phyloP scores from a whole-genome alignment of 805 yeast species.

The Diddensiella caesifluorescens region DNA sequence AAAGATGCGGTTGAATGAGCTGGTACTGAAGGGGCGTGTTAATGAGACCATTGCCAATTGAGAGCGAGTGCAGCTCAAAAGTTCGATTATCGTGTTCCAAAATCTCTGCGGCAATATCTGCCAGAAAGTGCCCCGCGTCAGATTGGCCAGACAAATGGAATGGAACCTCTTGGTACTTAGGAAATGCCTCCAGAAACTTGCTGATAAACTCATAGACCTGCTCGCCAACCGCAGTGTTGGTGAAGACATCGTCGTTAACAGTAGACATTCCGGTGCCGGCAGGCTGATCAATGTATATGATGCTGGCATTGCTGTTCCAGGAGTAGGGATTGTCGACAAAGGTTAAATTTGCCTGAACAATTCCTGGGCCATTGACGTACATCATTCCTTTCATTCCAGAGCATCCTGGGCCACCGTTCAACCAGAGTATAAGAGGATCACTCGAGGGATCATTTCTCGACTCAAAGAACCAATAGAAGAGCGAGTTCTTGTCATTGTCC shows the following conservation, averaged over 20 bases:
- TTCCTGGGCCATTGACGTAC: conserved; percentile 88
- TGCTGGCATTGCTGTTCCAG: conserved; percentile 89
- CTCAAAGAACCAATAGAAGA: conserved; percentile 82
- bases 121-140: conserved; percentile 91
- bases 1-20: conserved; percentile 86
- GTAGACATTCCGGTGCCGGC: conserved; percentile 89
- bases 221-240: conserved; percentile 74
- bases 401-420: conserved; percentile 97
- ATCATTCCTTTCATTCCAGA: conserved; percentile 84
- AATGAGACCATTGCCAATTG: conserved; percentile 91
- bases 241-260: conserved; percentile 55
- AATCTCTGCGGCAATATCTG: conserved; percentile 61
- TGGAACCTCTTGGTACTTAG: conserved; percentile 50
- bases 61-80: conserved; percentile 65
- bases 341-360: conserved; percentile 56
- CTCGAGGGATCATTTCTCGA: conserved; percentile 80
- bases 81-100: conserved; percentile 41
- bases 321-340: conserved; percentile 79
- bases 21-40: conserved; percentile 74
- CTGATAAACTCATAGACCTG: conserved; percentile 83
- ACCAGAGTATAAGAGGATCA: conserved; percentile 87
- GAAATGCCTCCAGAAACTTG: conserved; percentile 78
- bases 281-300: conserved; percentile 90
- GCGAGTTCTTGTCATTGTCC: conserved; percentile 48
- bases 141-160: conserved; percentile 93